These are phyloP conservation scores for Linanthus parryae DNA, from an alignment of 148 eudicot genomes.

Conservation along the genomic window DNA sequence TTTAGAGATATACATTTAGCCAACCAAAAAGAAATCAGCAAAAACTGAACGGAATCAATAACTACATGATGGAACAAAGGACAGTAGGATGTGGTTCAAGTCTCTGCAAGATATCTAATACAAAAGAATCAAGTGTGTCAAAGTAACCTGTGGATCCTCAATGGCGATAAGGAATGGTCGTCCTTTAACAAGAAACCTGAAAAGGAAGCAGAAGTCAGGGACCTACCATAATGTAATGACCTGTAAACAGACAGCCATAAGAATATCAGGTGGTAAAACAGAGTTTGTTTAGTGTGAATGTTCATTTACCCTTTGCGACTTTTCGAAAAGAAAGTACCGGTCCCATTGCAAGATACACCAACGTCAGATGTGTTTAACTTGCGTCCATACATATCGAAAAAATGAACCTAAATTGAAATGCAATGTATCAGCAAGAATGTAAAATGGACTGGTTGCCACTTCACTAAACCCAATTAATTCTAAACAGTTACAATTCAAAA, in stretches of 20 bases:
- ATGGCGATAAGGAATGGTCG: constrained; percentile 57
- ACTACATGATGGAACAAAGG: too few species aligned
- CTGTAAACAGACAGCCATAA: not conserved
- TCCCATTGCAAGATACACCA: constrained; percentile 84
- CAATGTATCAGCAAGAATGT: constrained; percentile 4
- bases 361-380: constrained; percentile 80
- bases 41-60: too few species aligned
- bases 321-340: constrained; percentile 68
- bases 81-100: too few species aligned
- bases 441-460: not conserved
- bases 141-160: constrained; percentile 88
- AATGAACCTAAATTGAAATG: constrained; percentile 53
- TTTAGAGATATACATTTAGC: too few species aligned
- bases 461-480: constrained; percentile 9
- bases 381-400: constrained; percentile 87
- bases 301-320: constrained; percentile 64
- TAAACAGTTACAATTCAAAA: too few species aligned
- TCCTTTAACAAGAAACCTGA: constrained; percentile 56
- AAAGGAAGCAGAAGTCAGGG: constrained; percentile 12
- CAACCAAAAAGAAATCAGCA: too few species aligned
- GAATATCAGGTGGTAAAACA: not conserved
- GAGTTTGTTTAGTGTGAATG: constrained; percentile 1
- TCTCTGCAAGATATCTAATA: not conserved
- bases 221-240: not conserved
- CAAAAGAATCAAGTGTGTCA: not conserved